Base-by-base conservation (phyloP, 441 rosid species). In the Gossypium aridum region DNA sequence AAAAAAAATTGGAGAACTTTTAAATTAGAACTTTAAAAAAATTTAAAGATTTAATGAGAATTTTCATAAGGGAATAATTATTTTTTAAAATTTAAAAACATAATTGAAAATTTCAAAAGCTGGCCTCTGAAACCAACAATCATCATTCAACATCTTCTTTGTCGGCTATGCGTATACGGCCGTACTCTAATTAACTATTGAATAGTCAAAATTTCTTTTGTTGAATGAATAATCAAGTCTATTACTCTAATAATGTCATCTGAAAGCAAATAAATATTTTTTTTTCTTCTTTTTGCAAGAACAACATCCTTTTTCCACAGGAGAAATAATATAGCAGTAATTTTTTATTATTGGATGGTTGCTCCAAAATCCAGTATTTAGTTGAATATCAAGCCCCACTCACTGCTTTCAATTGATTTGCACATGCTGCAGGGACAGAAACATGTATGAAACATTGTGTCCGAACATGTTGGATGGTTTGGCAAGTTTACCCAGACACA, bases 311-410 rank as follows among this genome's bases (percentile, higher is more conserved):
- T 47, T 47, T 47, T 10, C 53, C 53, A 12, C n/a, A 13, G 14
- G 13, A 47, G 53, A 47, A 10, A 47, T 47, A 13, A 47, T 47
- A 12, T 47, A 12, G 22, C 70, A 7, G 17, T 25, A 55, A 37
- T 23, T 60, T 25, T 10, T 9, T 28, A 10, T 34, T 34, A 26
- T 68, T 14, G 74, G 12, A 45, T 45, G n/a, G 82, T 69, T 67
- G 62, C 79, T 71, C 20, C 82, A 59, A 37, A 45, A 45, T 13
- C 51, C 51, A 47, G 14, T 59, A 55, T 22, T 55, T 62, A 7
- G 83, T 73, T 83, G 77, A 70, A 63, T 74, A 59, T 39, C 75
- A 81, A 81, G 75, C 76, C 28, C 57, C 53, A 47, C 4, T 47
- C 53, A 47, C 53, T 47, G 53, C 3, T 20, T 19, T 76, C 49